Evolutionary conservation across 208 protist species (phyloP).

Genomic region (Trypanosoma theileri): DNA sequence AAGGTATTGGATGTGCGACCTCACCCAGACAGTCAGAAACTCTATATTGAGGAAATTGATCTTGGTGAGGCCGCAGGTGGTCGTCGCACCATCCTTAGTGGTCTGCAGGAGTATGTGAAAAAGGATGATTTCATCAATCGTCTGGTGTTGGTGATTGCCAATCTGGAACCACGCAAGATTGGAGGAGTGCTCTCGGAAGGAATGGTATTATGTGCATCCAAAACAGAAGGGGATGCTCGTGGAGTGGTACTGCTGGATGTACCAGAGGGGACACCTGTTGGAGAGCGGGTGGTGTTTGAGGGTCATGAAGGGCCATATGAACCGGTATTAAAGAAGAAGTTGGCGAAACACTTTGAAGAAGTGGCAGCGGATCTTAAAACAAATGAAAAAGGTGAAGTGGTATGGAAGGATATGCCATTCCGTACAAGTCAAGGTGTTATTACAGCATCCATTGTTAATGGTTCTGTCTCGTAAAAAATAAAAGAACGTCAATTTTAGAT

Average conservation of each 20-base stretch:
- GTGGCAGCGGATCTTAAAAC: conserved; percentile 72
- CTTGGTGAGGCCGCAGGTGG: conserved; percentile 81
- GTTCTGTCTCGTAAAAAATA: conserved; percentile 54
- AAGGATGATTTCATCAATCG: conserved; percentile 80
- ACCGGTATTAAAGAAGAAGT: conserved; percentile 90
- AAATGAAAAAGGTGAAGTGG: conserved; percentile 71
- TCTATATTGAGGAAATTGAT: conserved; percentile 95
- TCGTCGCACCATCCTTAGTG: conserved; percentile 88
- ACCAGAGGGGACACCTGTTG: conserved; percentile 79
- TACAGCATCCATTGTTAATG: conserved; percentile 64
- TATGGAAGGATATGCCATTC: conserved; percentile 73
- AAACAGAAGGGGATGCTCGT: conserved; percentile 43
- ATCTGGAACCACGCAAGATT: conserved; percentile 94
- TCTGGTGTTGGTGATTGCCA: conserved; percentile 89
- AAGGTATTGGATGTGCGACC: conserved; percentile 82
- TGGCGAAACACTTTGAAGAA: conserved; percentile 90
- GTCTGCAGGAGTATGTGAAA: conserved; percentile 86
- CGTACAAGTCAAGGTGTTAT: conserved; percentile 61
- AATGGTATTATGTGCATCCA: conserved; percentile 93
- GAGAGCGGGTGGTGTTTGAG: conserved; percentile 89
- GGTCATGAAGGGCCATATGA: conserved; percentile 73
- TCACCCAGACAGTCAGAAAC: conserved; percentile 88
- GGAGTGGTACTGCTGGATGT: conserved; percentile 84
- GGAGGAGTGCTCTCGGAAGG: conserved; percentile 84
- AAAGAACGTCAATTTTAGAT: background rate